Evolutionary conservation across 768 basidiomycete genomes (phyloP).

Genomic region (Agrocybe praecox): DNA sequence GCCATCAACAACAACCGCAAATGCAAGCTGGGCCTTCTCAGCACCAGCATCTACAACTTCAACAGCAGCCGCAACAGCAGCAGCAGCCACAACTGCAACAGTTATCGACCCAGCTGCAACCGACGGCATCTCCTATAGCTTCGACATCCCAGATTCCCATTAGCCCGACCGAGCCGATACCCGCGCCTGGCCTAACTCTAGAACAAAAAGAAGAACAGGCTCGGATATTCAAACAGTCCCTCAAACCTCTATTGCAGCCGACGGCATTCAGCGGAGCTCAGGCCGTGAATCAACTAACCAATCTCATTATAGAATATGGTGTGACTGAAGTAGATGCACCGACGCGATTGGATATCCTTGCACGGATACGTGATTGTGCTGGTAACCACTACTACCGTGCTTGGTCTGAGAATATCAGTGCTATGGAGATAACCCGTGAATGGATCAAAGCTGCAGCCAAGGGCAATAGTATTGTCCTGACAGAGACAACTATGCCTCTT

Average conservation of each 20-base stretch:
- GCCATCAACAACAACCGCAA: constrained; percentile 14
- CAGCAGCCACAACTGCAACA: constrained; percentile 17
- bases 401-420: constrained; percentile 76
- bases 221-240: constrained; percentile 49
- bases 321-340: constrained; percentile 61
- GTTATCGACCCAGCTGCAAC: constrained; percentile 13
- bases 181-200: constrained; percentile 27
- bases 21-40: constrained; percentile 14
- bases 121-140: constrained; percentile 18
- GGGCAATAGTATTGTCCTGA: constrained; percentile 55
- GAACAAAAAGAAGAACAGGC: constrained; percentile 54
- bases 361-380: constrained; percentile 81
- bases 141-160: constrained; percentile 9
- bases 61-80: constrained; percentile 14
- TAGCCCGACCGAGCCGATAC: background rate
- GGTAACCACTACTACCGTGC: constrained; percentile 87
- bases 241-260: constrained; percentile 61
- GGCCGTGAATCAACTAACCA: constrained; percentile 65
- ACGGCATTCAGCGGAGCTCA: constrained; percentile 68
- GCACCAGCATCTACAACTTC: constrained; percentile 5
- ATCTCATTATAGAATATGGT: constrained; percentile 61
- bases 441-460: constrained; percentile 78
- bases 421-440: constrained; percentile 78
- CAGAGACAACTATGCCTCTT: constrained; percentile 84
- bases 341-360: constrained; percentile 75